Evolutionary conservation across 495 filamentous ascomycete genomes (phyloP).

Genomic region (Neohortaea acidophila): DNA sequence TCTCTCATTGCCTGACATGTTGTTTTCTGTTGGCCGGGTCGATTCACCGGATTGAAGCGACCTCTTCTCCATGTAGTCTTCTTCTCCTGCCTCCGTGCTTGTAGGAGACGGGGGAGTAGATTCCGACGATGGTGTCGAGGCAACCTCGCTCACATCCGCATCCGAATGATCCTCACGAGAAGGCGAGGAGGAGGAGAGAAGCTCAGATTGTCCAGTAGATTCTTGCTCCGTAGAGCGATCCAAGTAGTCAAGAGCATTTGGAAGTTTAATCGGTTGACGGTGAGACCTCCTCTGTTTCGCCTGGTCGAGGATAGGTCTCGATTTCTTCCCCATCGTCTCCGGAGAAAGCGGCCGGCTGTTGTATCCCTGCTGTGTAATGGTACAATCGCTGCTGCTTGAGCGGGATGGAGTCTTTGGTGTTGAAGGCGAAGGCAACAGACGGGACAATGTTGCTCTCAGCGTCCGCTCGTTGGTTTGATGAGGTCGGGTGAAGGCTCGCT

Average conservation of each 20-base stretch:
- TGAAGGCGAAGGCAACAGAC: no score
- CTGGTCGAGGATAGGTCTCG: background rate
- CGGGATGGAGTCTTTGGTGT: no score
- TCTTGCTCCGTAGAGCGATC: constrained; percentile 13
- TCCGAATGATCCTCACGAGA: constrained; percentile 16
- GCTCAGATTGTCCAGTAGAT: constrained; percentile 3
- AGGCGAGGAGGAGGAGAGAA: constrained; percentile 11
- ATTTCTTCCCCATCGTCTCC: no score
- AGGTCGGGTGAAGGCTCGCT: no score
- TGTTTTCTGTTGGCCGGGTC: no score
- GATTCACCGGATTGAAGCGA: no score
- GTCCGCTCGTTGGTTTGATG: no score
- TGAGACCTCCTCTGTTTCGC: background rate
- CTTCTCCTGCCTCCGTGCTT: no score
- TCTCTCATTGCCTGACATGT: no score
- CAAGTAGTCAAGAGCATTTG: constrained; percentile 26
- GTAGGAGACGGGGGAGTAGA: constrained; percentile 19
- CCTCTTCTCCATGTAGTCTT: no score
- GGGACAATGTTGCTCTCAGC: no score
- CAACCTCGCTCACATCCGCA: constrained; percentile 11
- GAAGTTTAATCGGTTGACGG: constrained; percentile 1
- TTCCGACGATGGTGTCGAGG: constrained; percentile 14
- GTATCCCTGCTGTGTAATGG: constrained; percentile 27
- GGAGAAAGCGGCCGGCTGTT: no score
- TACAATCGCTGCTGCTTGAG: constrained; percentile 28